Evolutionary conservation across 139 green algal genomes (phyloP), one percentile per base, ranked within the genome.

Genomic region (Ettlia oleoabundans): DNA sequence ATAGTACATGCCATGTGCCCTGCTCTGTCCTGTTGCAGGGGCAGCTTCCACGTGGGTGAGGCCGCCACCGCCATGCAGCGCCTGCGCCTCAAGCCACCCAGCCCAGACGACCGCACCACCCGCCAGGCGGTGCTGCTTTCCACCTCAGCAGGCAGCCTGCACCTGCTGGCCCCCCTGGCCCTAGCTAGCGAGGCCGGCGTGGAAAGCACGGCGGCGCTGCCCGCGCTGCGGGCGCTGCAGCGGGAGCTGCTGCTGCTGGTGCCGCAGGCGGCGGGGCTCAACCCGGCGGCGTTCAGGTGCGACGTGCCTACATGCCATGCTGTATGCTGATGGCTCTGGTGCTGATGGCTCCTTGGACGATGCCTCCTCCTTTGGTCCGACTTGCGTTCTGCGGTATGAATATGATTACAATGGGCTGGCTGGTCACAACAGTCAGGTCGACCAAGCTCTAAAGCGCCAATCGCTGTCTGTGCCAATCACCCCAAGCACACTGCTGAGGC

Each of bases 211-310:
- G 75, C 68, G 4, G 65, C 76, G 7, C 69, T 75, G 15, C 41
- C 64, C 21, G 71, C 82, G 76, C 85, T 94, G 63, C 32, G 47
- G 8, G 66, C 64, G 38, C 81, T 93, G 68, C 89, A 94, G 87
- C 67, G 62, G 52, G 81, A 87, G 64, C 66, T 96, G 40, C 55
- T 51, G n/a, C 51, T 79, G 33, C 61, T 61, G 32, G 68, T 93
- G 40, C 73, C 64, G 33, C 92, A 96, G 58, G 67, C 83, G 22
- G 93, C 89, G 9, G 93, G 93, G 4, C 83, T 96, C 37, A 96
- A 96, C 82, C 92, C 93, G 24, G 84, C 82, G 5, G 83, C 90
- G 18, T 96, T 96, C 84, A 90, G 93, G 86, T 86, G 58, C 33
- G 79, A 33, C 43, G 21, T 35, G 26, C 30, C 5, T 79, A 37